Conservation (phyloP, 2,329 filamentous ascomycete species). For the Aulographum hederae region DNA sequence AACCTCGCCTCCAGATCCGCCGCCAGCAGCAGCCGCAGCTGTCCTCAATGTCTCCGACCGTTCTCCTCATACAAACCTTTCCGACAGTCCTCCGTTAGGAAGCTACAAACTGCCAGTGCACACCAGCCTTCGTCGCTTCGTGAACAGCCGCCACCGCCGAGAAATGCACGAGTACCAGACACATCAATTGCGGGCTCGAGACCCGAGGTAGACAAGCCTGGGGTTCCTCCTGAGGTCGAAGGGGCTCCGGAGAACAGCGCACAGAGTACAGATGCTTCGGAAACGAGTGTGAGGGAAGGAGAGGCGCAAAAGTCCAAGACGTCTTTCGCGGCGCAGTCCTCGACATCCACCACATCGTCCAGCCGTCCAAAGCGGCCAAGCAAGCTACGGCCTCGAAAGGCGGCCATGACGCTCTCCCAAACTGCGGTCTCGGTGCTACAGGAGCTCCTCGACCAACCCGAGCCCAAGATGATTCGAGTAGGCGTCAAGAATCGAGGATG, state of each 20-base stretch:
- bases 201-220: conserved; percentile 28
- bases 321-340: conserved; percentile 10
- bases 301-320: conserved; percentile 51
- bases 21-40: not conserved
- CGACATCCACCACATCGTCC: conserved; percentile 11
- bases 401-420: conserved; percentile 72
- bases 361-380: conserved; percentile 30
- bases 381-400: conserved; percentile 68
- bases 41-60: not conserved
- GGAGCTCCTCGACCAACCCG: conserved; percentile 60
- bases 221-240: conserved; percentile 24
- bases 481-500: conserved; percentile 89
- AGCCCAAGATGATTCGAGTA: conserved; percentile 84
- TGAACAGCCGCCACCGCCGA: conserved; percentile 29
- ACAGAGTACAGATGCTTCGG: conserved; percentile 4
- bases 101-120: conserved; percentile 1
- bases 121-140: not conserved
- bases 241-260: conserved; percentile 13
- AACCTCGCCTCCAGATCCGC: not conserved
- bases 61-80: not conserved
- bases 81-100: not conserved
- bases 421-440: conserved; percentile 64
- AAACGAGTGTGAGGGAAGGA: conserved; percentile 34
- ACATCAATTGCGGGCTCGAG: conserved; percentile 39
- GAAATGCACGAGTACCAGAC: conserved; percentile 39